Evolutionary conservation across 2,329 filamentous ascomycete genomes (phyloP).

Genomic region (Colletotrichum caudatum): DNA sequence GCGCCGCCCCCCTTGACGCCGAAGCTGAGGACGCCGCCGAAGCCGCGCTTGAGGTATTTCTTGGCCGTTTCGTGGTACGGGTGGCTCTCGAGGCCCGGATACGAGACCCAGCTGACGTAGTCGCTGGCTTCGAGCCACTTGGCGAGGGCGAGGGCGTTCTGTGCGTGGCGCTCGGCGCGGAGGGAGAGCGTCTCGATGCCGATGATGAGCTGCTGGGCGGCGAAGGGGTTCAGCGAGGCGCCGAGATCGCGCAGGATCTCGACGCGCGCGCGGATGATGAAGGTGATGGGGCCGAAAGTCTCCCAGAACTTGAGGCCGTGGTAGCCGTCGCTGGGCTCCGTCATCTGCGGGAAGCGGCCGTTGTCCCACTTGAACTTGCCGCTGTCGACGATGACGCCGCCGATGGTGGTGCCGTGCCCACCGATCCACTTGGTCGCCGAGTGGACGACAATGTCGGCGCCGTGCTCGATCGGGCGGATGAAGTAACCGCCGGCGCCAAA

Average conservation of each 20-base stretch:
- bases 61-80: conserved; percentile 83
- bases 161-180: conserved; percentile 86
- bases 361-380: conserved; percentile 95
- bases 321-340: conserved; percentile 88
- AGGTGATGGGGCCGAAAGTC: conserved; percentile 85
- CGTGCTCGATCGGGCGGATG: conserved; percentile 86
- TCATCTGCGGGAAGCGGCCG: conserved; percentile 90
- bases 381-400: conserved; percentile 85
- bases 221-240: conserved; percentile 86
- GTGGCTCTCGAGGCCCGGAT: conserved; percentile 88
- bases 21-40: conserved; percentile 91
- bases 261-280: conserved; percentile 86
- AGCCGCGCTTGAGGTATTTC: conserved; percentile 87
- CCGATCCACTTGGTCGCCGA: conserved; percentile 98
- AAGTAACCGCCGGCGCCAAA: conserved; percentile 95
- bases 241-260: conserved; percentile 92
- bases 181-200: conserved; percentile 92
- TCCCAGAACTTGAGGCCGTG: conserved; percentile 96
- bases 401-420: conserved; percentile 93
- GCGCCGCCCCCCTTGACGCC: conserved; percentile 89
- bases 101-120: conserved; percentile 93
- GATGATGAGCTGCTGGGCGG: conserved; percentile 89
- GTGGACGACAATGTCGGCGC: conserved; percentile 94
- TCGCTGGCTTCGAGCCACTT: conserved; percentile 85
- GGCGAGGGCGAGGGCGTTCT: conserved; percentile 84